Conservation (phyloP, 768 basidiomycete genomes). For the Crepidotus variabilis region DNA sequence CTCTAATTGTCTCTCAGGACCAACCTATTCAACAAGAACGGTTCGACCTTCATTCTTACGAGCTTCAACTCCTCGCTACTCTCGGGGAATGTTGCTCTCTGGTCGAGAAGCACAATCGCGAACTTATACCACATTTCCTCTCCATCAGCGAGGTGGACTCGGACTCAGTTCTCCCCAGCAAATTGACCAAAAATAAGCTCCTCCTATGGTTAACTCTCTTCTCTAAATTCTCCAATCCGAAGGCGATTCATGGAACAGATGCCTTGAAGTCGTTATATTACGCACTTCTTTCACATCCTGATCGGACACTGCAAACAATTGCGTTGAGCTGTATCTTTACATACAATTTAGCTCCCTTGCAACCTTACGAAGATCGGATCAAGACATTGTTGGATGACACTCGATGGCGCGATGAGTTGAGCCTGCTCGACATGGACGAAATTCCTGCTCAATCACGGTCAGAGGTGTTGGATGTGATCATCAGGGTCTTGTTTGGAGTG, state of each 20-base stretch:
- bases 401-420: slow-evolving; percentile 85
- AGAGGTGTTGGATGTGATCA: slow-evolving; percentile 65
- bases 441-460: slow-evolving; percentile 52
- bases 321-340: slow-evolving; percentile 79
- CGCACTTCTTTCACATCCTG: slow-evolving; percentile 80
- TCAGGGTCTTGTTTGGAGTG: slow-evolving; percentile 81
- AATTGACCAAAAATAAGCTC: slow-evolving; percentile 59
- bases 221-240: slow-evolving; percentile 91
- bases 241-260: slow-evolving; percentile 70
- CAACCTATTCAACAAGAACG: slow-evolving; percentile 39
- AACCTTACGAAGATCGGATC: slow-evolving; percentile 60
- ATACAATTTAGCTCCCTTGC: slow-evolving; percentile 65
- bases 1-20: slow-evolving; percentile 16
- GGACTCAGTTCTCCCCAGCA: slow-evolving; percentile 24
- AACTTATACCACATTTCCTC: slow-evolving; percentile 86
- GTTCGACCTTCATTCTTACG: slow-evolving; percentile 75
- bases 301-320: slow-evolving; percentile 68
- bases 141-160: slow-evolving; percentile 29
- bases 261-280: slow-evolving; percentile 64
- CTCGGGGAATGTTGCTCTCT: slow-evolving; percentile 67
- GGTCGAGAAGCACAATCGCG: slow-evolving; percentile 83
- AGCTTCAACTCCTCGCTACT: slow-evolving; percentile 70
- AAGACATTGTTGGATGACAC: slow-evolving; percentile 76
- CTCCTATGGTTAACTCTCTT: slow-evolving; percentile 80
- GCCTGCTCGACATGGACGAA: slow-evolving; percentile 59